These are phyloP conservation scores for Niebla homalea DNA, from an alignment of 495 filamentous ascomycete genomes.

Conservation along the genomic window DNA sequence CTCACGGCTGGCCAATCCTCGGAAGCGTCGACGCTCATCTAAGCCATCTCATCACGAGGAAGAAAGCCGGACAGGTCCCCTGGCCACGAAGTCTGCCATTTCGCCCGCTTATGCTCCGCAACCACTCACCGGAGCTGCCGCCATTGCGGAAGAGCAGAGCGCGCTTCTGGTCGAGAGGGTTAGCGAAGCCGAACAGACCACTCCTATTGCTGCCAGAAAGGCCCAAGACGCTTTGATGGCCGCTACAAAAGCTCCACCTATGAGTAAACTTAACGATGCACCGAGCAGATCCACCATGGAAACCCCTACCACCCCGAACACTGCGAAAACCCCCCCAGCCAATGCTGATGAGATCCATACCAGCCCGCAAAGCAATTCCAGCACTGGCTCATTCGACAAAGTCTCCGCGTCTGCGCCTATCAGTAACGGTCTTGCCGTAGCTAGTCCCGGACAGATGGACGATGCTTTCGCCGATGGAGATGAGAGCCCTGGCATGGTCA, in stretches of 20 bases:
- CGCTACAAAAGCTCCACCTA: slow-evolving; percentile 4
- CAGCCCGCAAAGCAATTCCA: slow-evolving; percentile 20
- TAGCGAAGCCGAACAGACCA: slow-evolving; percentile 8
- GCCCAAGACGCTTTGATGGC: slow-evolving; percentile 15
- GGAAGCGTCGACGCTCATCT: slow-evolving; percentile 16
- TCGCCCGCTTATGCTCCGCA: slow-evolving; percentile 14
- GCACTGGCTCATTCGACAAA: slow-evolving; percentile 13
- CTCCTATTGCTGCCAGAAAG: slow-evolving; percentile 17
- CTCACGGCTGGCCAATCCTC: slow-evolving; percentile 3
- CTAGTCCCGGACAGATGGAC: slow-evolving; percentile 19
- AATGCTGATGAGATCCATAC: slow-evolving; percentile 10
- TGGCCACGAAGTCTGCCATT: slow-evolving; percentile 11
- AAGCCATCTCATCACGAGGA: slow-evolving; percentile 3
- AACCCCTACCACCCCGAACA: not conserved
- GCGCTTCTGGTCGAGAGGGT: slow-evolving; percentile 3
- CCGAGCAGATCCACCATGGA: slow-evolving; percentile 10
- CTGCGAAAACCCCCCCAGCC: slow-evolving; percentile 2
- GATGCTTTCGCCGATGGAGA: slow-evolving; percentile 12
- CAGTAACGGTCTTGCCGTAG: slow-evolving; percentile 15
- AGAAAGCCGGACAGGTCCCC: slow-evolving; percentile 4
- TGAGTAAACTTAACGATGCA: slow-evolving; percentile 18
- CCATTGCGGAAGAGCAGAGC: slow-evolving; percentile 17
- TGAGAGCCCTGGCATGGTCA: not conserved
- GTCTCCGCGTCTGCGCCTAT: slow-evolving; percentile 9
- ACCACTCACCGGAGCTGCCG: slow-evolving; percentile 18